Evolutionary conservation across 805 yeast genomes (phyloP).

Genomic region (Saccharomycopsis sp.): DNA sequence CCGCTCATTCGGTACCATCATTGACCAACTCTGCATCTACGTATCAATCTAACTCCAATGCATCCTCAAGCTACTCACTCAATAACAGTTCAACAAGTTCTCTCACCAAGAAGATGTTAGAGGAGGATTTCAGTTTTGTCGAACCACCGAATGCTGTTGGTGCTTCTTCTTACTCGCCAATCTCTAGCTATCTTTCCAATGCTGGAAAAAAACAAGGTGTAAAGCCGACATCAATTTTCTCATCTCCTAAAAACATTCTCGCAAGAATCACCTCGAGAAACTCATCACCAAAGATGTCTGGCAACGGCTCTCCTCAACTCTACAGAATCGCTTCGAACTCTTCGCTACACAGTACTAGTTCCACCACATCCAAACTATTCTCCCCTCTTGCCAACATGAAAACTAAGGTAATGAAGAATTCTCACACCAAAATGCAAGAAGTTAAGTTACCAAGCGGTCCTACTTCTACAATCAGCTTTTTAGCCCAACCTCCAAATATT

Average conservation of each 20-base stretch:
- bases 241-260: conserved; percentile 17
- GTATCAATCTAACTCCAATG: conserved; percentile 12
- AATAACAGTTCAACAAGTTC: conserved; percentile 15
- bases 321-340: conserved; percentile 17
- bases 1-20: conserved; percentile 14
- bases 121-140: conserved; percentile 21
- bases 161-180: conserved; percentile 12
- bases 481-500: conserved; percentile 17
- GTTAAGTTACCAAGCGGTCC: not conserved
- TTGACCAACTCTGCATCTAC: conserved; percentile 20
- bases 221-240: conserved; percentile 15
- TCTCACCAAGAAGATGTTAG: conserved; percentile 18
- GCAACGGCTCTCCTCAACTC: conserved; percentile 14
- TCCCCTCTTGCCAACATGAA: conserved; percentile 15
- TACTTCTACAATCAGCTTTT: conserved; percentile 7
- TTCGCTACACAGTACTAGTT: conserved; percentile 6
- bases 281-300: conserved; percentile 8
- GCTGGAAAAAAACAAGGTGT: not conserved
- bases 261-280: conserved; percentile 14
- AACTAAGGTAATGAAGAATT: not conserved
- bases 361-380: conserved; percentile 12
- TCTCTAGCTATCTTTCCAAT: conserved; percentile 5
- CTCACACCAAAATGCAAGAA: conserved; percentile 2
- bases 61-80: conserved; percentile 18
- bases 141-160: conserved; percentile 19